phyloP scores from a whole-genome alignment of 169 alveolate species.

The Plasmodium vinckei region DNA sequence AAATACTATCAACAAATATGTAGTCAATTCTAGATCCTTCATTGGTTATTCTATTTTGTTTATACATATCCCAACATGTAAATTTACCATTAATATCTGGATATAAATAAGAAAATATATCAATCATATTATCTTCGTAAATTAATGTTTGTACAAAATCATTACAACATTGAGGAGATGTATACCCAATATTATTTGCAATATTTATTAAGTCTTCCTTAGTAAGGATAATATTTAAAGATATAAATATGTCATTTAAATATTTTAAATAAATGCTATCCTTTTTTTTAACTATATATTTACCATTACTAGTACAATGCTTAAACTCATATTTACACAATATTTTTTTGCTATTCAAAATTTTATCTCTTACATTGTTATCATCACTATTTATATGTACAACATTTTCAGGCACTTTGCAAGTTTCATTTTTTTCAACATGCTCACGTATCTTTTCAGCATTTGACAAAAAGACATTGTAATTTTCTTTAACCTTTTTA shows the following conservation, averaged over 20 bases:
- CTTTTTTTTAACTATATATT: constrained; percentile 26
- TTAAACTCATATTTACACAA: constrained; percentile 39
- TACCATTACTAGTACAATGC: constrained; percentile 1
- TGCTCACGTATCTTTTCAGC: neutral
- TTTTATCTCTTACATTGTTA: neutral
- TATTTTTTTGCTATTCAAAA: constrained; percentile 11
- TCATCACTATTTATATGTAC: neutral
- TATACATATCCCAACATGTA: constrained; percentile 70
- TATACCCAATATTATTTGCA: constrained; percentile 21
- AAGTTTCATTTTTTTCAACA: neutral
- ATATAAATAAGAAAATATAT: constrained; percentile 49
- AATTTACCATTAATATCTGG: constrained; percentile 47
- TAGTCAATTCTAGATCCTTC: constrained; percentile 71
- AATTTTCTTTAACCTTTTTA: neutral
- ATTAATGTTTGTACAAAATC: constrained; percentile 36
- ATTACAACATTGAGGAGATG: constrained; percentile 43
- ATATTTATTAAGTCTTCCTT: constrained; percentile 26
- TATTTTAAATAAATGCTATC: constrained; percentile 42
- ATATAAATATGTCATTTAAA: constrained; percentile 23
- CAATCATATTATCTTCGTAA: constrained; percentile 60
- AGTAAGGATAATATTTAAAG: constrained; percentile 34
- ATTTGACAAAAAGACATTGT: neutral
- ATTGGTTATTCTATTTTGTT: constrained; percentile 35
- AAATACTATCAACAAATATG: constrained; percentile 41
- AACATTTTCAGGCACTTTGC: neutral